Evolutionary conservation across 2,329 filamentous ascomycete genomes (phyloP).

Genomic region (Venturia nashicola): DNA sequence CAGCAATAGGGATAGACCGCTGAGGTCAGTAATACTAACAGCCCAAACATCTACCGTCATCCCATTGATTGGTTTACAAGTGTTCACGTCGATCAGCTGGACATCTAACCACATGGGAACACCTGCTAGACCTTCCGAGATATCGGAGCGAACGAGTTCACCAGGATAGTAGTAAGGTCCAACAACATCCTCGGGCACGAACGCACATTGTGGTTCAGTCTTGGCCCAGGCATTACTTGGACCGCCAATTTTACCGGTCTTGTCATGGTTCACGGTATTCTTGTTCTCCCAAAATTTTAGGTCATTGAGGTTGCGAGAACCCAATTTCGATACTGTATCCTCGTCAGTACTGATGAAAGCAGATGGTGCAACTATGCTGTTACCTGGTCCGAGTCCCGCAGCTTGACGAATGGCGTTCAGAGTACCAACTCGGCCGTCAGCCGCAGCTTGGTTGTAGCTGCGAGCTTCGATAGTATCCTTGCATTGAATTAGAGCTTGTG

Average conservation of each 20-base stretch:
- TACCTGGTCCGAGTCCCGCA: not conserved
- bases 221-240: not conserved
- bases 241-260: not conserved
- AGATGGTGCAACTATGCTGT: no score
- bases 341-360: not conserved
- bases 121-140: slow-evolving; percentile 36
- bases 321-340: not conserved
- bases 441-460: not conserved
- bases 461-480: not conserved
- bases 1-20: not conserved
- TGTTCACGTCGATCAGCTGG: slow-evolving; percentile 42
- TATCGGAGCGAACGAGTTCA: slow-evolving; percentile 36
- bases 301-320: not conserved
- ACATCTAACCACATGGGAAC: slow-evolving; percentile 38
- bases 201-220: slow-evolving; percentile 31
- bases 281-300: not conserved
- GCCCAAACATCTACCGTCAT: slow-evolving; percentile 42
- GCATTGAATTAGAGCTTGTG: not conserved
- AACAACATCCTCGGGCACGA: slow-evolving; percentile 31
- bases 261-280: not conserved
- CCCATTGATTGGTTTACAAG: slow-evolving; percentile 38
- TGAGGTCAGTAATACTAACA: not conserved
- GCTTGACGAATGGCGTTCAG: not conserved
- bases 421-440: not conserved
- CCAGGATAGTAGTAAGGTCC: slow-evolving; percentile 37